These are phyloP conservation scores for Teratosphaeria nubilosa DNA, from an alignment of 2,329 filamentous ascomycete species.

Conservation along the genomic window DNA sequence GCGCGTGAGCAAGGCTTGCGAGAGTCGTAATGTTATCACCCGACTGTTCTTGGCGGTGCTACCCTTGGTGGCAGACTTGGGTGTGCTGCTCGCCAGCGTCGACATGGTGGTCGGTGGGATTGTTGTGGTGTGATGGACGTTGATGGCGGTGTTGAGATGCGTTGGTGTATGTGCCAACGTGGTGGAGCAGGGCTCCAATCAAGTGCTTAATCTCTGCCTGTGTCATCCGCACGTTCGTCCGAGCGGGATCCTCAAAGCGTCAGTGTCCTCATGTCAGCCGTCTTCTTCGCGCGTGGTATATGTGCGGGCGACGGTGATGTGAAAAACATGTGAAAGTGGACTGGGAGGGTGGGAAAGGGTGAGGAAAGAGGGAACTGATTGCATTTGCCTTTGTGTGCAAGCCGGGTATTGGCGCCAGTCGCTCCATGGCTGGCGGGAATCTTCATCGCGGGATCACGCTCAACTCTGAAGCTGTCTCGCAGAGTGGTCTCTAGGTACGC, in stretches of 20 bases:
- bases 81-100: constrained; percentile 13
- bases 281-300: not conserved
- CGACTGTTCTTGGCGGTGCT: constrained; percentile 20
- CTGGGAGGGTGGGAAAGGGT: not conserved
- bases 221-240: not conserved
- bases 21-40: constrained; percentile 19
- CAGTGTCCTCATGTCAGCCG: not conserved
- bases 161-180: not conserved
- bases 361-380: not conserved
- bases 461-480: not conserved
- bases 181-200: not conserved
- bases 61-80: constrained; percentile 6
- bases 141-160: not conserved
- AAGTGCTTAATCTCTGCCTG: not conserved
- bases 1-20: constrained; percentile 15
- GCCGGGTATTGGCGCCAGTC: not conserved
- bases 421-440: not conserved
- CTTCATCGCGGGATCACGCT: not conserved
- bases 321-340: not conserved
- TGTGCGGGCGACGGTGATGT: not conserved
- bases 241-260: not conserved
- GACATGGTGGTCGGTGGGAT: constrained; percentile 4
- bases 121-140: constrained; percentile 1
- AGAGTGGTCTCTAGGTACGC: too few species aligned
- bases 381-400: not conserved